These are phyloP conservation scores for Alternaria sp. DNA, from an alignment of 2,329 filamentous ascomycete genomes.

Conservation along the genomic window DNA sequence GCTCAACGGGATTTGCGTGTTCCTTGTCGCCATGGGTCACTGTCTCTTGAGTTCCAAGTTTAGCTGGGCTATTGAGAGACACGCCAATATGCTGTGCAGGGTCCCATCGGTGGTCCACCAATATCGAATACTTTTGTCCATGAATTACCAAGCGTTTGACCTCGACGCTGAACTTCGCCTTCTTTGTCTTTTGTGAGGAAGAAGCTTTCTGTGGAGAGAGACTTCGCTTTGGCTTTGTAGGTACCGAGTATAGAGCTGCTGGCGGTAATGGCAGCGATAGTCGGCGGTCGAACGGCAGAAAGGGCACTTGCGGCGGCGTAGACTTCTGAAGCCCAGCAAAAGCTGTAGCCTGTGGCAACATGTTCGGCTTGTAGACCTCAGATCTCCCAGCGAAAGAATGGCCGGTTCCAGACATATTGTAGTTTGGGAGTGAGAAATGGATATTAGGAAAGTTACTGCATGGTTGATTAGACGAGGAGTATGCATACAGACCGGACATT, in stretches of 20 bases:
- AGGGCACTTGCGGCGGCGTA: neutral
- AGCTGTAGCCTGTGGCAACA: neutral
- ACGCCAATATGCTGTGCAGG: slow-evolving; percentile 16
- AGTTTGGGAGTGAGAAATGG: slow-evolving; percentile 7
- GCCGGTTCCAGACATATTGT: neutral
- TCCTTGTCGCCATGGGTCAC: neutral
- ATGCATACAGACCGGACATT: neutral
- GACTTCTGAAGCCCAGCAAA: neutral
- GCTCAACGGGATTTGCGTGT: neutral
- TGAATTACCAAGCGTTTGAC: slow-evolving; percentile 31
- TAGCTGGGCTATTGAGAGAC: neutral
- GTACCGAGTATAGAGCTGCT: slow-evolving; percentile 30
- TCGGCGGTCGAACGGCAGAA: neutral
- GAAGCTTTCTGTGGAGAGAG: slow-evolving; percentile 10
- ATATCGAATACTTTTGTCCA: slow-evolving; percentile 15
- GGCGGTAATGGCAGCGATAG: slow-evolving; percentile 24
- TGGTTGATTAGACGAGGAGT: neutral
- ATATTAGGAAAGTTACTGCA: neutral
- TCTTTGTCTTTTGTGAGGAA: neutral
- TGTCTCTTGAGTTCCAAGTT: neutral
- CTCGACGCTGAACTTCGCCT: neutral
- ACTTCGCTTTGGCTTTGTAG: slow-evolving; percentile 23
- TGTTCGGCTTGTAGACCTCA: neutral
- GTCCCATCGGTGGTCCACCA: slow-evolving; percentile 35
- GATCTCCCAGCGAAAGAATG: neutral